Base-by-base conservation (phyloP, 345 rosid genomes). In the Camelina sativa region DNA sequence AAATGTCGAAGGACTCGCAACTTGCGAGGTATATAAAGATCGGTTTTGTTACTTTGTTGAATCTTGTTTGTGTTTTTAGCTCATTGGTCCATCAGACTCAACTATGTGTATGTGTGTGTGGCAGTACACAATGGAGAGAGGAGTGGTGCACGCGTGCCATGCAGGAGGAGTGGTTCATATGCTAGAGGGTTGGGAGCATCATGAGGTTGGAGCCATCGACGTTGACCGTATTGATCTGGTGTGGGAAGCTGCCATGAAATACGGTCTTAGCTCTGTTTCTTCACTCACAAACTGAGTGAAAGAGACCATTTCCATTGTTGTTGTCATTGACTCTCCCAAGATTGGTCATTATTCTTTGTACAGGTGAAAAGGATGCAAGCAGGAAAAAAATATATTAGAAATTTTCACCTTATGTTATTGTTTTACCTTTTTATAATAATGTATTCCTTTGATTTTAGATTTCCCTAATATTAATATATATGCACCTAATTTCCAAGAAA, bases 61-160 rank as follows among this genome's bases (percentile, higher is more conserved):
- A 8, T 52, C 15, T 67, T 68, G 57, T 25, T 63, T 46, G 16
- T 62, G 20, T 43, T 23, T 53, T 19, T 28, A 40, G 6, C 47
- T 10, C 30, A 52, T 62, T 55, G 50, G 19, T 25, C 6, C 70
- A 35, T 1, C 7, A 2, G 40, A 56, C 72, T 62, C 54, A 43
- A 7, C 58, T 40, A 44, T 60, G 44, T 47, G 55, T 60, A 32
- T 47, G 2, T 34, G 37, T 34, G 69, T 65, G 75, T 43, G 62
- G 80, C 89, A 96, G 99, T 96, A 96, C 62, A 89, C 97, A 2
- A 86, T 96, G 99, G 98, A 83, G 1, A 83, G 99, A 79, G 99
- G 99, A 53, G 97, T 89, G 4, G 98, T 92, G 1, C 99, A 96
- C 51, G 99, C 99, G 23, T 96, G 99, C 73, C 99, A 96, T 72